A percentile compares a stretch with the other conserved stretches of the same genome.
Conservation (phyloP, 176 grass and related monocot species). For the Ensete glaucum region DNA sequence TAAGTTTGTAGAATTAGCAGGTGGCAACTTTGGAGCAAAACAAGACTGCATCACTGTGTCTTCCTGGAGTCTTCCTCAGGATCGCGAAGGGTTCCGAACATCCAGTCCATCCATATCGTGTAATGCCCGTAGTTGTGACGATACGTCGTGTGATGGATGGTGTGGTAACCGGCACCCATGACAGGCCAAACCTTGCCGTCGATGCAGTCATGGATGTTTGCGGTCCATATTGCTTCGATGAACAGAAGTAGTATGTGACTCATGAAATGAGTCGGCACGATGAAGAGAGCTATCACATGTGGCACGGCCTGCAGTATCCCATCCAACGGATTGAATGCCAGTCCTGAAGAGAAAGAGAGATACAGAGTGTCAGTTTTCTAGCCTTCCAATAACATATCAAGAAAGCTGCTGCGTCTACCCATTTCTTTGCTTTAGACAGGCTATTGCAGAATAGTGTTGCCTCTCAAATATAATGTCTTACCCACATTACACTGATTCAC, state of each 20-base stretch:
- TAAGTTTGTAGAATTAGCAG: too few species aligned
- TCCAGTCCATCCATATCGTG: conserved; percentile 86
- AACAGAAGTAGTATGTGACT: conserved; percentile 53
- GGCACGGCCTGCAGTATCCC: conserved; percentile 76
- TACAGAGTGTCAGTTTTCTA: background rate
- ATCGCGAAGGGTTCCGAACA: conserved; percentile 72
- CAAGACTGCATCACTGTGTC: too few species aligned
- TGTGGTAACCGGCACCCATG: conserved; percentile 91
- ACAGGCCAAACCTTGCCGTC: conserved; percentile 83
- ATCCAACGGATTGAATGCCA: conserved; percentile 83
- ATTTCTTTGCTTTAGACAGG: background rate
- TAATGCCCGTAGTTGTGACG: conserved; percentile 88
- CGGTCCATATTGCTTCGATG: conserved; percentile 64
- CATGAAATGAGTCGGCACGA: conserved; percentile 50
- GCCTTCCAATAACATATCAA: background rate
- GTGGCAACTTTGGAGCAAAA: too few species aligned
- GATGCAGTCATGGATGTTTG: conserved; percentile 91
- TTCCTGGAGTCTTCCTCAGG: conserved; percentile 50
- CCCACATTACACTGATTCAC: too few species aligned
- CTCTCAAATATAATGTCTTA: too few species aligned
- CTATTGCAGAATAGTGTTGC: too few species aligned
- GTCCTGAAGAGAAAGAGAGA: conserved; percentile 30
- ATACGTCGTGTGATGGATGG: conserved; percentile 90
- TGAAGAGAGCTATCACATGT: conserved; percentile 59
- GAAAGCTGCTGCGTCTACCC: background rate